Evolutionary conservation across 2,329 filamentous ascomycete genomes (phyloP), one percentile per base, ranked within the genome.

Genomic region (Curvularia verruculosa): DNA sequence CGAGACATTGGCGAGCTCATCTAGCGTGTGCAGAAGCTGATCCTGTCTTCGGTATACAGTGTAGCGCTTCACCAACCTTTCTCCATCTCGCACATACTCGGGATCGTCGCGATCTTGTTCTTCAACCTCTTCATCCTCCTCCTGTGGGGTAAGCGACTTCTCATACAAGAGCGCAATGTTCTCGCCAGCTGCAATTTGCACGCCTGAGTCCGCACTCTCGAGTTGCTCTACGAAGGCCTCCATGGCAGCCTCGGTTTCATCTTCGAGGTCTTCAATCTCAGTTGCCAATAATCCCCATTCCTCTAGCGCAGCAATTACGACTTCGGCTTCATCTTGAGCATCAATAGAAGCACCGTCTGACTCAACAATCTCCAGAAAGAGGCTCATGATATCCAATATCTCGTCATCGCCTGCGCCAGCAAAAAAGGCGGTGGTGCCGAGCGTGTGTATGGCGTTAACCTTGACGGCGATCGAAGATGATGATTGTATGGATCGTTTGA

Each of bases 221-320:
- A 96, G 87, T 75, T 96, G 92, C 46, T 96, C 92, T 40, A 91
- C 87, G 66, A 96, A 92, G 1, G 89, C 87, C 51, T 95, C 89
- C 67, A 95, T 84, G 15, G 90, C 89, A 26, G 85, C 79, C 61
- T 91, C 87, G 29, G 89, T 91, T 58, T 87, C 83, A 15, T 85
- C 83, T 64, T 90, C 86, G 41, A 92, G 81, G 67, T 94, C 90
- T 3, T 92, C 88, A 6, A 94, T 79, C 58, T 90, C 85, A 3
- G 89, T 92, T 5, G 89, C 90, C 5, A 96, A 83, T 62, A 94
- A 89, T 1, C 88, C 89, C 90, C 91, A 96, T 56, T 88, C 86
- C 62, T 89, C 84, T 1, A 96, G 80, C 0, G 91, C 90, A 0
- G 91, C 89, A 3, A 86, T 82, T 1, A 96, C 91, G 1, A 92